Evolutionary conservation across 139 green algal species (phyloP), one percentile per base, ranked within the genome.

Genomic region (Tetraselmis chui): DNA sequence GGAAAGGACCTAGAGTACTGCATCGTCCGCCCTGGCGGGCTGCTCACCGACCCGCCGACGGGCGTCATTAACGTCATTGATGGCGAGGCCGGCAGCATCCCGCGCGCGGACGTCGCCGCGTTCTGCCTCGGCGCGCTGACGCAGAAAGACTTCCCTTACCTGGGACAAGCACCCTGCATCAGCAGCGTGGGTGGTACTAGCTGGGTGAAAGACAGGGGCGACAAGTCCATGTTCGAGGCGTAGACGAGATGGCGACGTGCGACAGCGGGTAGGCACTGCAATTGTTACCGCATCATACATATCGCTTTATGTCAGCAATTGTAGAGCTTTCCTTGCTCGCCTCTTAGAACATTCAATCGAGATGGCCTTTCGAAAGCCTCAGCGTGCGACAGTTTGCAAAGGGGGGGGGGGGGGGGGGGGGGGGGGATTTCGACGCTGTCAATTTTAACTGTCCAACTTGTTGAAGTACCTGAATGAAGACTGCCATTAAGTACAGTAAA

Each of bases 1-100:
- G 82, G 82, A 11, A 59, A 59, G 45, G 82, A 82, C 11, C 82
- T 85, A 1, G 82, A 85, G 30, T 85, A 45, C 30, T 79, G 31
- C 76, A 45, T 85, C 26, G 82, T 85, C 24, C 45, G 82, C 28
- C 82, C 82, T 24, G 82, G 82, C n/a, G 82, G 82, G 2, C 82
- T 85, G 30, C 28, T 25, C 2, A 1, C 31, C 1, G 32, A 29
- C 2, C 28, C 82, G 27, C 82, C 82, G 1, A 85, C 82, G 26
- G 82, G 82, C 31, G 32, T 82, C 26, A 75, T 85, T 45, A 85
- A 85, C 32, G 82, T 85, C 1, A 85, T 85, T 29, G 77, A 85
- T 2, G 82, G 82, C 1, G 76, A 85, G 76, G 82, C 82, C 2
- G 82, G 82, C 22, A 76, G 28, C 82, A 85, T 85, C 77, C 32